Percentiles rank a stretch among this genome's conserved stretches.
Evolutionary conservation across 345 rosid species (phyloP).

Genomic region (Eucalyptus marginata): DNA sequence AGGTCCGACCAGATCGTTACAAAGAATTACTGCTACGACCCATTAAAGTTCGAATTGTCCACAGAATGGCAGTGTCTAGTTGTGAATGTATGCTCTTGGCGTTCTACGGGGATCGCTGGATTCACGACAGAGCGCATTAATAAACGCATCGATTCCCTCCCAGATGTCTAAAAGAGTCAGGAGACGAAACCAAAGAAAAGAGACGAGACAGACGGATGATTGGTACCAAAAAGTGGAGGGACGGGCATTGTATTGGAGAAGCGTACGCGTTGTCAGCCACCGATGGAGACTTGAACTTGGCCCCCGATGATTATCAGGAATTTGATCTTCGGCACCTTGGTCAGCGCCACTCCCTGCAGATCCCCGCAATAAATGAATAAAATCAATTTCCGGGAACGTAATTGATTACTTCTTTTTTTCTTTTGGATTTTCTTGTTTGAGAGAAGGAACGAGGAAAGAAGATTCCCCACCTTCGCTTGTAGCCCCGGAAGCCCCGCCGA

Average conservation of each 20-base stretch:
- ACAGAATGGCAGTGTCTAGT: background rate
- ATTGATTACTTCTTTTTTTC: background rate
- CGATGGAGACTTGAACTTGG: slow-evolving; percentile 29
- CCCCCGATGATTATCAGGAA: slow-evolving; percentile 58
- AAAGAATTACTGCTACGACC: background rate
- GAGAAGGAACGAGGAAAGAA: background rate
- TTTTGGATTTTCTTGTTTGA: background rate
- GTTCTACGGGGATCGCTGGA: background rate
- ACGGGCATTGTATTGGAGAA: slow-evolving; percentile 37
- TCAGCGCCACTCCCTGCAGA: slow-evolving; percentile 62
- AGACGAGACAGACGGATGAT: background rate
- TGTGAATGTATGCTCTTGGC: background rate
- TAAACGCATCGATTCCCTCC: background rate
- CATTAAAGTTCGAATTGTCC: background rate
- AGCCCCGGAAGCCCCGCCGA: slow-evolving; percentile 65
- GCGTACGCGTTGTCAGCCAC: slow-evolving; percentile 50
- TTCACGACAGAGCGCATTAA: background rate
- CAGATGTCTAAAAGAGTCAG: background rate
- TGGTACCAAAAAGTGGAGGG: slow-evolving; percentile 76
- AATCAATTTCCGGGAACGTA: background rate
- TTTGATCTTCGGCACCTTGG: slow-evolving; percentile 60
- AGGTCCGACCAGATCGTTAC: background rate
- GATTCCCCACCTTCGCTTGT: slow-evolving; percentile 43
- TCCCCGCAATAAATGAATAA: background rate
- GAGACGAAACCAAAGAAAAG: background rate